Evolutionary conservation across 345 rosid species (phyloP), one percentile per base, ranked within the genome.

Genomic region (Crucihimalaya himalaica): DNA sequence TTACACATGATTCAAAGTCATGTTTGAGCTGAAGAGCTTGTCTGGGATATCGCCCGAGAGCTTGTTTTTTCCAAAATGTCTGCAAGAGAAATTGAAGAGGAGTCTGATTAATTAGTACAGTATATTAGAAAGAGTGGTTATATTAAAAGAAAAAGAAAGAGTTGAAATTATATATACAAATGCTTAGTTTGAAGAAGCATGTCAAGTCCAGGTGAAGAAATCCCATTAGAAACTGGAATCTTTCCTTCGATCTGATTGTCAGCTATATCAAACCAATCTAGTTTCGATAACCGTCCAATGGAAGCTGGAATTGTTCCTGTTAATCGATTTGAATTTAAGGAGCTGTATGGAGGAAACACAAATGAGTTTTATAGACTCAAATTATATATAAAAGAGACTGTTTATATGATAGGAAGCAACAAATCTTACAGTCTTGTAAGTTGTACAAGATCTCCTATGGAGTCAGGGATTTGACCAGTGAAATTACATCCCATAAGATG

Each of bases 21-120:
- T 62, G 21, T 25, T 62, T 27, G 66, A n/a, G 9, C 10, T 62
- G 23, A 62, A 62, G 4, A 62, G 51, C 5, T 62, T 27, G 1
- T 42, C 32, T 5, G 66, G 2, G 9, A 62, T 62, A 10, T 15
- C 0, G 0, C 66, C 51, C 0, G 66, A 42, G 9, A 62, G 66
- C 66, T 62, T 42, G 23, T 62, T 62, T 3, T 25, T 42, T 9
- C 52, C 66, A 25, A 62, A 62, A 43, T 62, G 66, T 9, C 52
- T 42, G 2, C 42, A 57, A 9, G n/a, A 19, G 25, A 31, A 31
- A 31, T 2, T 56, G 15, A 18, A 5, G 1, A 8, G 5, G 42
- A 29, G 21, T 29, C 7, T 8, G 14, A 54, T n/a, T 28, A 54
- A 28, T 8, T n/a, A 29, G 13, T 35, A 35, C 40, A 3, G n/a